These are phyloP conservation scores for Endoconidiophora polonica DNA, from an alignment of 2,329 filamentous ascomycete genomes.

Conservation along the genomic window DNA sequence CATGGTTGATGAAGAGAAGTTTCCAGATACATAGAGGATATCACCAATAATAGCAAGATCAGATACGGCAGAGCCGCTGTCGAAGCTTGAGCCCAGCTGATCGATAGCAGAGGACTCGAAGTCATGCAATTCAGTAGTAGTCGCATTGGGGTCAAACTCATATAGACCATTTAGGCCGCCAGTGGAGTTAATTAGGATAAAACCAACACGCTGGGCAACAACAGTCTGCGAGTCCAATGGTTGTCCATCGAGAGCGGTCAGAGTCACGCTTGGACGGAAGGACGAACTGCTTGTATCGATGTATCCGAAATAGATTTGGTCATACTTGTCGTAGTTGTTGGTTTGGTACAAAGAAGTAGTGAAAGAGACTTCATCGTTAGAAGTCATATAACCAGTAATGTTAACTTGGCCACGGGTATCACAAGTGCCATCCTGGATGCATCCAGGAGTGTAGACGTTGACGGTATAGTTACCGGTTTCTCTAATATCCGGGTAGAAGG, in stretches of 20 bases:
- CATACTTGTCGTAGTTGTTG: conserved; percentile 93
- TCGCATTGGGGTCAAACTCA: conserved; percentile 55
- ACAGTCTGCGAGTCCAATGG: conserved; percentile 47
- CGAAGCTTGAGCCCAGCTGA: conserved; percentile 54
- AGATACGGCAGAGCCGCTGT: conserved; percentile 49
- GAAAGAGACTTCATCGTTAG: conserved; percentile 28
- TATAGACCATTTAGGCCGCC: conserved; percentile 79
- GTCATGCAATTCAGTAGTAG: conserved; percentile 35
- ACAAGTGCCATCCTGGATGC: conserved; percentile 64
- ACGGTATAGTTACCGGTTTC: conserved; percentile 86
- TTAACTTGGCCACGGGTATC: conserved; percentile 62
- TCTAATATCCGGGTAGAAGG: conserved; percentile 69
- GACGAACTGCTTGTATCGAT: conserved; percentile 57
- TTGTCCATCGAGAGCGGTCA: conserved; percentile 53
- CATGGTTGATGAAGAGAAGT: conserved; percentile 53
- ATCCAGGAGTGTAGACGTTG: conserved; percentile 84
- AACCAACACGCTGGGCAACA: conserved; percentile 79
- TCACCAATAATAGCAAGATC: conserved; percentile 49
- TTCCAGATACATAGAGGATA: conserved; percentile 62
- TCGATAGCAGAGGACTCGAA: conserved; percentile 61
- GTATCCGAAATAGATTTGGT: conserved; percentile 73
- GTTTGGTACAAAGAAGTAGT: conserved; percentile 63
- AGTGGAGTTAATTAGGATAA: conserved; percentile 55
- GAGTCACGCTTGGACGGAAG: conserved; percentile 67
- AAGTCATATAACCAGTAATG: conserved; percentile 55